These are phyloP conservation scores for Gryganskiella cystojenkinii DNA, from an alignment of 192 early-diverging fungal genomes.

Conservation along the genomic window DNA sequence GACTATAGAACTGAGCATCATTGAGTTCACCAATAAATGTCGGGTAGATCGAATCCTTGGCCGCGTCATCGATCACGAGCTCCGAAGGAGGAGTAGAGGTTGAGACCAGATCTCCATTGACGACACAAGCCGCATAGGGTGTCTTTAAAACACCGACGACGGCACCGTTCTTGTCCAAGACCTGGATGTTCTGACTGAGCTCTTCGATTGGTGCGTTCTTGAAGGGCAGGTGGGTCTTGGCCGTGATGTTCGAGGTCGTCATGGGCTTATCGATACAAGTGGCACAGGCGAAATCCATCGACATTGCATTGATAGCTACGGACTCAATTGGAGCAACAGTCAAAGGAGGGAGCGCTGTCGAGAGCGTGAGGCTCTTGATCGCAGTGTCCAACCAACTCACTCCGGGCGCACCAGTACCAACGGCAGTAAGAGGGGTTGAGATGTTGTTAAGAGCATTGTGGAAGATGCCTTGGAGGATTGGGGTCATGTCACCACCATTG, in stretches of 20 bases:
- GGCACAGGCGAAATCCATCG: slow-evolving; percentile 51
- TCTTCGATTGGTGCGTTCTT: slow-evolving; percentile 58
- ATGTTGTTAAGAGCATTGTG: slow-evolving; percentile 15
- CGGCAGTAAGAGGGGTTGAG: slow-evolving; percentile 5
- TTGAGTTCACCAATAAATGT: slow-evolving; percentile 57
- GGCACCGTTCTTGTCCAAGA: slow-evolving; percentile 26
- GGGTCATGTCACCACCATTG: not conserved
- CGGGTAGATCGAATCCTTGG: slow-evolving; percentile 51
- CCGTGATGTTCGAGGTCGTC: slow-evolving; percentile 49
- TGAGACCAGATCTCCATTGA: slow-evolving; percentile 54
- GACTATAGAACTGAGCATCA: slow-evolving; percentile 25
- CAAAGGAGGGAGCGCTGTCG: slow-evolving; percentile 9
- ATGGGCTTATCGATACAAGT: slow-evolving; percentile 52
- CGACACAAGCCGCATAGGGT: slow-evolving; percentile 16
- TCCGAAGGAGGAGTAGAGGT: slow-evolving; percentile 30
- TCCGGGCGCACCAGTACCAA: slow-evolving; percentile 21
- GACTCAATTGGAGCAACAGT: slow-evolving; percentile 37
- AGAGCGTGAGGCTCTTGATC: slow-evolving; percentile 16
- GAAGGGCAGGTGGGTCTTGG: slow-evolving; percentile 64
- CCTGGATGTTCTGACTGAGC: slow-evolving; percentile 57
- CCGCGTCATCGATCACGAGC: slow-evolving; percentile 42
- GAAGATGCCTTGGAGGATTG: slow-evolving; percentile 18
- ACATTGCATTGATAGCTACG: slow-evolving; percentile 58
- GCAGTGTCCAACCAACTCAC: slow-evolving; percentile 27
- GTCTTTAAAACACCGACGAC: slow-evolving; percentile 21